Percentiles rank a stretch among this genome's conserved stretches.
These are phyloP conservation scores for Begonia fuchsioides DNA, from an alignment of 306 rosid genomes.

Conservation along the genomic window DNA sequence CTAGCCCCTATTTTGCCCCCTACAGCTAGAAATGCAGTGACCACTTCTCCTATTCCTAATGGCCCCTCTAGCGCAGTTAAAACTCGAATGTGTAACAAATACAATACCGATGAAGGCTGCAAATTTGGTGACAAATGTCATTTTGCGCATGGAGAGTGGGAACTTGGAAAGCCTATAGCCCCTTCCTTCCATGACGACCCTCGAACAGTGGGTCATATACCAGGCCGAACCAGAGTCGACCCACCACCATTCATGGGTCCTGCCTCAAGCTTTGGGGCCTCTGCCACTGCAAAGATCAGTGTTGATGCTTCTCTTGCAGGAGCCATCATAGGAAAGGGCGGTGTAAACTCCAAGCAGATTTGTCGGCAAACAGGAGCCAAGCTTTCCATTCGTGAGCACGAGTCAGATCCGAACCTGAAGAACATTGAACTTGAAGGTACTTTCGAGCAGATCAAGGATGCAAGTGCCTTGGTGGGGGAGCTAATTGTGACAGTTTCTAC, in stretches of 20 bases:
- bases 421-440: slow-evolving; percentile 94
- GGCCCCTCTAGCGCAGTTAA: slow-evolving; percentile 55
- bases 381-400: slow-evolving; percentile 82
- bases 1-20: slow-evolving; percentile 46
- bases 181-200: slow-evolving; percentile 46
- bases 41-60: slow-evolving; percentile 34
- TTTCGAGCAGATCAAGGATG: slow-evolving; percentile 80
- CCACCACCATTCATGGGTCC: slow-evolving; percentile 41
- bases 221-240: slow-evolving; percentile 47
- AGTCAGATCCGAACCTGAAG: slow-evolving; percentile 58
- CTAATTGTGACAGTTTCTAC: slow-evolving; percentile 43
- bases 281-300: slow-evolving; percentile 89
- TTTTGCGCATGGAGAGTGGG: slow-evolving; percentile 98
- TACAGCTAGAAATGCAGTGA: slow-evolving; percentile 36
- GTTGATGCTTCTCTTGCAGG: slow-evolving; percentile 93
- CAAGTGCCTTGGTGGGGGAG: slow-evolving; percentile 74
- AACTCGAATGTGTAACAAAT: slow-evolving; percentile 69
- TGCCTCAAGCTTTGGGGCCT: slow-evolving; percentile 76
- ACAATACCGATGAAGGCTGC: slow-evolving; percentile 78
- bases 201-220: slow-evolving; percentile 32
- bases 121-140: slow-evolving; percentile 91
- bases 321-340: slow-evolving; percentile 94
- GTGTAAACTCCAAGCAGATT: slow-evolving; percentile 88
- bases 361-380: slow-evolving; percentile 96
- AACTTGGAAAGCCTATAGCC: slow-evolving; percentile 53